Conservation (phyloP, 768 basidiomycete species). For the Tubosaeta sp. region DNA sequence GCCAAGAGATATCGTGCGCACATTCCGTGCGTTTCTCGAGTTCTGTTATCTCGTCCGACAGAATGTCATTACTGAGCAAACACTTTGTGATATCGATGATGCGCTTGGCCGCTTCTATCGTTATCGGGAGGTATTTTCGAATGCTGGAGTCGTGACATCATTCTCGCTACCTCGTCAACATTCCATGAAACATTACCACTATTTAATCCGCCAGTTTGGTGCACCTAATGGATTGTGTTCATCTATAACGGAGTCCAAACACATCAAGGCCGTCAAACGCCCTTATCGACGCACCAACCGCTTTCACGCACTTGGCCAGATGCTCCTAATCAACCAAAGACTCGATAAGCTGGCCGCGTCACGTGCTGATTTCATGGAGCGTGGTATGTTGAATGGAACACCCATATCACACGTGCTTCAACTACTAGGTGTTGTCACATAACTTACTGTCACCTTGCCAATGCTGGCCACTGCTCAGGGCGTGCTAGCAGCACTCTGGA, state of each 20-base stretch:
- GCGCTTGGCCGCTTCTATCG: slow-evolving; percentile 21
- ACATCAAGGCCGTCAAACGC: neutral
- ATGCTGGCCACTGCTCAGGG: too few species aligned
- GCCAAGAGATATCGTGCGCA: slow-evolving; percentile 10
- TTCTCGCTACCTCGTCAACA: slow-evolving; percentile 33
- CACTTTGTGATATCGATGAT: slow-evolving; percentile 14
- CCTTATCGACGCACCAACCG: neutral
- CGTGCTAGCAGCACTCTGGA: too few species aligned
- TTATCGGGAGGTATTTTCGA: slow-evolving; percentile 17
- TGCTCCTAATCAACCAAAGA: neutral
- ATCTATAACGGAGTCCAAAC: neutral
- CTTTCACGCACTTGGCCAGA: neutral
- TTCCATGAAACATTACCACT: slow-evolving; percentile 10
- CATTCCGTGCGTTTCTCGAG: slow-evolving; percentile 16
- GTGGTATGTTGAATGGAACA: neutral
- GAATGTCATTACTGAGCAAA: slow-evolving; percentile 13
- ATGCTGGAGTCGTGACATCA: slow-evolving; percentile 5
- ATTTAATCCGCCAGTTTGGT: neutral
- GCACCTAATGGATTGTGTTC: neutral
- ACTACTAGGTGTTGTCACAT: too few species aligned
- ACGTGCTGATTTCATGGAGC: neutral
- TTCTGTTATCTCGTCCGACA: slow-evolving; percentile 9
- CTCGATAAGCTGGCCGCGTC: neutral
- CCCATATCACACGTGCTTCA: too few species aligned
- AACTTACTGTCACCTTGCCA: too few species aligned